Percentiles rank a stretch among this genome's conserved stretches.
Conservation (phyloP, 495 filamentous ascomycete genomes). For the Penicillium cosmopolitanum region DNA sequence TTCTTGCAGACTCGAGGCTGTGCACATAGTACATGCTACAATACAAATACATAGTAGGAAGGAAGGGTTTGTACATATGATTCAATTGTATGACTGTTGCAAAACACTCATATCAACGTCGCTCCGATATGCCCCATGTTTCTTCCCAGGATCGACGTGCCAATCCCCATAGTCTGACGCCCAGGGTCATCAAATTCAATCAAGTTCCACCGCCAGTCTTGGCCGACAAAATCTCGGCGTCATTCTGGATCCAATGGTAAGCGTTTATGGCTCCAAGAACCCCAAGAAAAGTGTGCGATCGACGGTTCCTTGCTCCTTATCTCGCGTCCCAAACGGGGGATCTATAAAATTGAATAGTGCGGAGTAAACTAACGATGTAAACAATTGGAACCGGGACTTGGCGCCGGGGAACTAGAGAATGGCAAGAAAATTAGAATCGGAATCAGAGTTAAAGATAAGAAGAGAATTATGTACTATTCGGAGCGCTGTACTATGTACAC, state of each 20-base stretch:
- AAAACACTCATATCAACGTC: background rate
- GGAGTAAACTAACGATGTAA: background rate
- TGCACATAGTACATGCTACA: conserved; percentile 3
- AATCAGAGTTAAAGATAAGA: background rate
- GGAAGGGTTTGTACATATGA: background rate
- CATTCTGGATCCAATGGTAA: conserved; percentile 5
- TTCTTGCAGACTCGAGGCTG: conserved; percentile 2
- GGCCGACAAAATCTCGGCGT: conserved; percentile 6
- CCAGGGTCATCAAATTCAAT: conserved; percentile 12
- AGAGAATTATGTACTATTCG: background rate
- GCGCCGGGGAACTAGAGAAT: background rate
- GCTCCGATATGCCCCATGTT: conserved; percentile 8
- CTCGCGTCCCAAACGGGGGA: background rate
- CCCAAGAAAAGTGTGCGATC: background rate
- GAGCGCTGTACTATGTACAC: background rate
- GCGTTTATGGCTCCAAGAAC: background rate
- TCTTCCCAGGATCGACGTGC: conserved; percentile 6
- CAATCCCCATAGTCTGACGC: conserved; percentile 11
- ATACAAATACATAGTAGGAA: background rate
- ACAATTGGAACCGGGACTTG: background rate
- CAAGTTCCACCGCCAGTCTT: conserved; percentile 9
- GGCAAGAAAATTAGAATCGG: conserved; percentile 1
- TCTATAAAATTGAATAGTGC: background rate
- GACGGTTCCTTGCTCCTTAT: background rate
- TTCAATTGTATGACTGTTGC: background rate